phyloP scores from a whole-genome alignment of 768 basidiomycete genomes.

The Kwoniella newhampshirensis region DNA sequence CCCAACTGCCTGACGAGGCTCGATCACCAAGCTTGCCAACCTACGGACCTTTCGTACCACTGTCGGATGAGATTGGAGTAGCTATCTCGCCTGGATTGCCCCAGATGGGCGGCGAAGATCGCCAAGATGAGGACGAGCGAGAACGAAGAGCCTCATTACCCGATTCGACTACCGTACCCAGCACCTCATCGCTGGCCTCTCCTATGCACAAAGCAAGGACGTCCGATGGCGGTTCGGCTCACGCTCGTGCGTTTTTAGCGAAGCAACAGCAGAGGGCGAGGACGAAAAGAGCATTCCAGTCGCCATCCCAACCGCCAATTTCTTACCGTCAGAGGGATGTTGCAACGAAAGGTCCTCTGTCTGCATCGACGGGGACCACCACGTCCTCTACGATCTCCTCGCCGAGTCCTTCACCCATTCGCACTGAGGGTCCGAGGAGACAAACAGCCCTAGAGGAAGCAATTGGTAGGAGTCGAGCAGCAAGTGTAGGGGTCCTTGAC shows the following conservation, averaged over 20 bases:
- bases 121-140: not conserved
- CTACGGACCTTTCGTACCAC: slow-evolving; percentile 3
- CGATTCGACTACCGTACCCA: too few species aligned
- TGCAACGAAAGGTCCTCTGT: not conserved
- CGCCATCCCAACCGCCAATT: slow-evolving; percentile 24
- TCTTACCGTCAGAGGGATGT: slow-evolving; percentile 4
- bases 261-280: slow-evolving; percentile 44
- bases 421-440: slow-evolving; percentile 1
- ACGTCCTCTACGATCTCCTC: slow-evolving; percentile 2
- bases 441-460: slow-evolving; percentile 44
- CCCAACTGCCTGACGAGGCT: slow-evolving; percentile 12
- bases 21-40: slow-evolving; percentile 4
- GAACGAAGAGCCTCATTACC: too few species aligned
- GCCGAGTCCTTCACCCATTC: slow-evolving; percentile 1
- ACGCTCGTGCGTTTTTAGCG: slow-evolving; percentile 33
- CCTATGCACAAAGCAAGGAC: slow-evolving; percentile 1
- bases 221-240: slow-evolving; percentile 24
- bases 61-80: slow-evolving; percentile 25
- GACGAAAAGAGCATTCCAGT: slow-evolving; percentile 40
- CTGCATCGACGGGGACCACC: not conserved
- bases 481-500: slow-evolving; percentile 22
- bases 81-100: slow-evolving; percentile 29
- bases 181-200: slow-evolving; percentile 1
- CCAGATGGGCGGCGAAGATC: not conserved
- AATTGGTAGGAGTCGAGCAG: slow-evolving; percentile 37